Percentiles rank a stretch among this genome's conserved stretches.
These are phyloP conservation scores for Candida ficus DNA, from an alignment of 805 yeast genomes.

Conservation along the genomic window DNA sequence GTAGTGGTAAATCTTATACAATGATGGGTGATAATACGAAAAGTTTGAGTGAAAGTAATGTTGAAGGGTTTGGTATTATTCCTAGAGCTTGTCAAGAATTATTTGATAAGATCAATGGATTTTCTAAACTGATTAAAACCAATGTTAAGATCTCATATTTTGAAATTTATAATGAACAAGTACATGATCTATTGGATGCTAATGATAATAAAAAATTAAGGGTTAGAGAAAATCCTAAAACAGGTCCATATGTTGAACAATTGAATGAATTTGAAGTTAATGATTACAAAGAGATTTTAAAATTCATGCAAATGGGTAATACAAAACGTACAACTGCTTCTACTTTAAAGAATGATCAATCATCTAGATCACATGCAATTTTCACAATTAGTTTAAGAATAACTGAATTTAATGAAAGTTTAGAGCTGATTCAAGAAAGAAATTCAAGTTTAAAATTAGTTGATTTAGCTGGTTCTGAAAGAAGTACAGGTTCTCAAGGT, in stretches of 20 bases:
- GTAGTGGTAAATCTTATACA: slow-evolving; percentile 44
- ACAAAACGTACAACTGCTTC: slow-evolving; percentile 60
- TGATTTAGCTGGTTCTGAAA: slow-evolving; percentile 81
- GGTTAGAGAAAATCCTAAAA: slow-evolving; percentile 60
- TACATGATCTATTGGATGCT: slow-evolving; percentile 49
- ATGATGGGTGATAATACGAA: slow-evolving; percentile 52
- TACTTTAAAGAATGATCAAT: slow-evolving; percentile 65
- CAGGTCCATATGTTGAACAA: slow-evolving; percentile 71
- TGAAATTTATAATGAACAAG: slow-evolving; percentile 77
- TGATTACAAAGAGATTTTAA: slow-evolving; percentile 44
- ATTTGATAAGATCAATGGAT: slow-evolving; percentile 33
- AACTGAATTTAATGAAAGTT: slow-evolving; percentile 37
- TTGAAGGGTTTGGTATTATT: slow-evolving; percentile 58
- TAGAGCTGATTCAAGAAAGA: slow-evolving; percentile 42
- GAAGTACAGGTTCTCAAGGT: slow-evolving; percentile 60
- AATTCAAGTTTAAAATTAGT: slow-evolving; percentile 62
- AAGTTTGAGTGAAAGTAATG: slow-evolving; percentile 28
- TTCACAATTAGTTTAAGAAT: slow-evolving; percentile 60
- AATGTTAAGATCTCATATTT: slow-evolving; percentile 54
- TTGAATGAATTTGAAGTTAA: slow-evolving; percentile 47
- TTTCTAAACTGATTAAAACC: slow-evolving; percentile 31
- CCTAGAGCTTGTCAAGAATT: slow-evolving; percentile 55
- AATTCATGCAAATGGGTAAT: slow-evolving; percentile 47
- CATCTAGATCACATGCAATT: slow-evolving; percentile 81
- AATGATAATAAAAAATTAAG: slow-evolving; percentile 18